These are phyloP conservation scores for Cucurbita maxima DNA, from an alignment of 306 rosid genomes.

Conservation along the genomic window DNA sequence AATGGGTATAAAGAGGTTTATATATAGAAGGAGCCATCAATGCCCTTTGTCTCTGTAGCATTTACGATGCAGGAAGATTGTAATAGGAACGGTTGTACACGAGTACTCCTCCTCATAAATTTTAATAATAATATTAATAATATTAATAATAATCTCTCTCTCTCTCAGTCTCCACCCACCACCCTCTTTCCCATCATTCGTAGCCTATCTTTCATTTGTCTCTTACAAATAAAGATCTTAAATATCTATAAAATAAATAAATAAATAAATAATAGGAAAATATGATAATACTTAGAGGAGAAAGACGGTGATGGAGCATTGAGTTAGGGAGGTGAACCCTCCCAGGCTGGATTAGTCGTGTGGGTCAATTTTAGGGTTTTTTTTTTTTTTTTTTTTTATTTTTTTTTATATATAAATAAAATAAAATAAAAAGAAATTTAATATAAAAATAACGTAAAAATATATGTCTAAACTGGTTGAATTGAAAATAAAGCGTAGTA, in stretches of 20 bases:
- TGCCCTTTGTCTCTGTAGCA: neutral
- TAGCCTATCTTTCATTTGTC: neutral
- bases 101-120: neutral
- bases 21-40: neutral
- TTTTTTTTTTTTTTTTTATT: too few relatives aligned
- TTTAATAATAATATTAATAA: too few relatives aligned
- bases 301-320: slow-evolving; percentile 1
- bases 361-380: neutral
- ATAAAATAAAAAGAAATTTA: too few relatives aligned
- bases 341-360: slow-evolving; percentile 5
- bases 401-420: too few relatives aligned
- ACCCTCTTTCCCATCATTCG: slow-evolving; percentile 5
- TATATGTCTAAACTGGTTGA: too few relatives aligned
- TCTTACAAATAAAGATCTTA: neutral
- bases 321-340: neutral
- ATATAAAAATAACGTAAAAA: too few relatives aligned
- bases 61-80: neutral
- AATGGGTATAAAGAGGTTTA: slow-evolving; percentile 5
- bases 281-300: neutral
- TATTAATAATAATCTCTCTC: neutral
- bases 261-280: neutral
- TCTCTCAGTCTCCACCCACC: neutral
- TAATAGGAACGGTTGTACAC: neutral
- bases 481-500: too few relatives aligned
- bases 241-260: neutral